Percentiles rank a stretch among this genome's conserved stretches.
Conservation (phyloP, 768 basidiomycete species). For the Lactifluus hygrophoroides region DNA sequence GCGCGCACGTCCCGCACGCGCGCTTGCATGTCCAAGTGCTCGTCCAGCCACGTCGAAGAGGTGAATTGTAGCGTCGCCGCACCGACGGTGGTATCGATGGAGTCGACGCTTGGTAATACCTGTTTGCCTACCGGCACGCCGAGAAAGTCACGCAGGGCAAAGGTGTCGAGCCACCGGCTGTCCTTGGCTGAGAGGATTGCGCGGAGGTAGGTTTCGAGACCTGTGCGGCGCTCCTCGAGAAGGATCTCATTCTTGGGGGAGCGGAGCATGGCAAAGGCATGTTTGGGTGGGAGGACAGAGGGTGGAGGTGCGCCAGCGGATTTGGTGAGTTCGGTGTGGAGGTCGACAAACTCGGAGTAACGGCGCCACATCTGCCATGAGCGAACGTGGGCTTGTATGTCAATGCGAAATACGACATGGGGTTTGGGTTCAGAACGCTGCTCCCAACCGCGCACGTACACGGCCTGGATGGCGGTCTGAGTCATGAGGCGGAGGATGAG, state of each 20-base stretch:
- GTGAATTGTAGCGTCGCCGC: constrained; percentile 47
- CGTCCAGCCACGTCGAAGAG: constrained; percentile 79
- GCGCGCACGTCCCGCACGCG: constrained; percentile 77
- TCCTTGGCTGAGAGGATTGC: constrained; percentile 79
- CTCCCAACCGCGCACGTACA: constrained; percentile 62
- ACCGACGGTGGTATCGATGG: constrained; percentile 18
- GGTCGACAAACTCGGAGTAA: constrained; percentile 89
- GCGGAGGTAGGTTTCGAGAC: constrained; percentile 79
- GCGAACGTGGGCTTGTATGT: constrained; percentile 79
- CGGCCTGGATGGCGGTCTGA: constrained; percentile 71
- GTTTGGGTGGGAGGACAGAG: constrained; percentile 75
- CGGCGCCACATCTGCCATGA: constrained; percentile 93
- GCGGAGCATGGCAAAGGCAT: constrained; percentile 58
- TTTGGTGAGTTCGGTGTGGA: constrained; percentile 73
- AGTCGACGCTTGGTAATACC: background rate
- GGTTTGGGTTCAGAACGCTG: constrained; percentile 60
- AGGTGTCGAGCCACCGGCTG: constrained; percentile 70
- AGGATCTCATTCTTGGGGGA: constrained; percentile 50
- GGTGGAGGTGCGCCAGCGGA: constrained; percentile 79
- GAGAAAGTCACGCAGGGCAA: constrained; percentile 80
- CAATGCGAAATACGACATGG: constrained; percentile 77
- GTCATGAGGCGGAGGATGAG: constrained; percentile 8
- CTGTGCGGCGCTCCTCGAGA: constrained; percentile 66
- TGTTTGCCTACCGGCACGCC: constrained; percentile 63
- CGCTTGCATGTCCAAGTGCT: constrained; percentile 70